Base-by-base conservation (phyloP, 1,284 basidiomycete genomes). In the Ceratobasidium sp. region DNA sequence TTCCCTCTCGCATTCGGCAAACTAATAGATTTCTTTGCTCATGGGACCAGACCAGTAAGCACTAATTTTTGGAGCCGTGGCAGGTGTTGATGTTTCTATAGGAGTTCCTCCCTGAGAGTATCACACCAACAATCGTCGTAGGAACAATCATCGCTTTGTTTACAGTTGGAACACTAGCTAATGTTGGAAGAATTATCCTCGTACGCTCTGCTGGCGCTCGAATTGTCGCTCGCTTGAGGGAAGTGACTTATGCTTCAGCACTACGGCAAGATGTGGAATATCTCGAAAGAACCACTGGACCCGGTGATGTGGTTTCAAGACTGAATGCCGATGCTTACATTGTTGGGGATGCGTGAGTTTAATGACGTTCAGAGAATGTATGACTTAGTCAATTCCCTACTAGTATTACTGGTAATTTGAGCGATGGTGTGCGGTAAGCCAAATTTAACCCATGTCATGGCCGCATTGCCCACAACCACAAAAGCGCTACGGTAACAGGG, bases 271-370 rank as follows among this genome's bases (percentile, higher is more conserved):
- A 98, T 83, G 93, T 97, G 38, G 95, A 97, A 83, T 97, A 92
- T 82, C 95, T 97, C 3, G 96, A 98, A 84, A 91, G 91, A 60
- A 76, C 78, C 10, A 69, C 73, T 23, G 96, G 96, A 0, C 96
- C 97, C 78, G 98, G 97, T 16, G 98, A 99, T 83, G 94, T 98
- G 12, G 88, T 99, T 57, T 97, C 95, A 83, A 87, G 97, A 62
- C 88, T 99, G 52, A 97, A 94, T 78, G 93, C 94, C 6, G 97
- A 99, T 84, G 95, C 95, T 12, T 96, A 92, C 82, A 95, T 99
- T 79, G 94, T 99, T 55, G 98, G 98, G 55, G 97, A 99, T 85
- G 95, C 94, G 92, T 93, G 81, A 77, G 87, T 85, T 23, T 81
- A 82, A 8, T 48, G 20, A 79, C 82, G 8, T 38, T 18, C 64